A percentile compares a stretch with the other conserved stretches of the same genome.
Conservation (phyloP, 352 stramenopile genomes). For the Blastocystis hominis region DNA sequence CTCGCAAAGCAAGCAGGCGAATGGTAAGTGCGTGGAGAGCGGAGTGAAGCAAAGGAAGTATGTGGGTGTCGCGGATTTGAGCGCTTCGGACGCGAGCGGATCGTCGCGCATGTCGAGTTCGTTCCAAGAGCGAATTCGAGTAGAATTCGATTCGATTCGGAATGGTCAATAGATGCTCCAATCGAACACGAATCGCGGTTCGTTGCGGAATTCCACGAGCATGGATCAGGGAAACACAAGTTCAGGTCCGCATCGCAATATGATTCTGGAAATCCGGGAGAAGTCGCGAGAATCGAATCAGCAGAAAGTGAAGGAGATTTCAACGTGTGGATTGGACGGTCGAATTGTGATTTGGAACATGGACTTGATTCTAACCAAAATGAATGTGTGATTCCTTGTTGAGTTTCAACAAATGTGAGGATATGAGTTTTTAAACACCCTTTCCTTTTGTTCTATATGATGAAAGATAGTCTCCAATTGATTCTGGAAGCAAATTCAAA, state of each 20-base stretch:
- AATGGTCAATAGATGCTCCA: conserved; percentile 25
- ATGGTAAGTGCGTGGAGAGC: background rate
- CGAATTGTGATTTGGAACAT: conserved; percentile 41
- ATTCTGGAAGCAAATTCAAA: no score
- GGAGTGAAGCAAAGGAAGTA: background rate
- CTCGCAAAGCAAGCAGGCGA: background rate
- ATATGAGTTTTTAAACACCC: no score
- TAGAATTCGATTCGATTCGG: background rate
- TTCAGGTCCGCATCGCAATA: background rate
- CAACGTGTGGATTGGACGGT: conserved; percentile 20
- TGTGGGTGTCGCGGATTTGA: background rate
- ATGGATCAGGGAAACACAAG: background rate
- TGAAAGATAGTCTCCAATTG: no score
- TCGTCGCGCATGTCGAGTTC: background rate
- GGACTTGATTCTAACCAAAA: conserved; percentile 28
- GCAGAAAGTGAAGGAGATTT: background rate
- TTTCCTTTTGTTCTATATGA: no score
- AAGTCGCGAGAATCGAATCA: background rate
- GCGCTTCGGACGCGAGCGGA: background rate
- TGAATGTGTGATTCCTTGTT: conserved; percentile 21
- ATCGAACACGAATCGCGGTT: conserved; percentile 13
- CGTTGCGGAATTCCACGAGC: background rate
- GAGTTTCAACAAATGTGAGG: no score
- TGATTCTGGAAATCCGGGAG: background rate
- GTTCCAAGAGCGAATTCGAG: conserved; percentile 27